phyloP scores from a whole-genome alignment of 768 basidiomycete genomes.

The Tricholoma furcatifolium region DNA sequence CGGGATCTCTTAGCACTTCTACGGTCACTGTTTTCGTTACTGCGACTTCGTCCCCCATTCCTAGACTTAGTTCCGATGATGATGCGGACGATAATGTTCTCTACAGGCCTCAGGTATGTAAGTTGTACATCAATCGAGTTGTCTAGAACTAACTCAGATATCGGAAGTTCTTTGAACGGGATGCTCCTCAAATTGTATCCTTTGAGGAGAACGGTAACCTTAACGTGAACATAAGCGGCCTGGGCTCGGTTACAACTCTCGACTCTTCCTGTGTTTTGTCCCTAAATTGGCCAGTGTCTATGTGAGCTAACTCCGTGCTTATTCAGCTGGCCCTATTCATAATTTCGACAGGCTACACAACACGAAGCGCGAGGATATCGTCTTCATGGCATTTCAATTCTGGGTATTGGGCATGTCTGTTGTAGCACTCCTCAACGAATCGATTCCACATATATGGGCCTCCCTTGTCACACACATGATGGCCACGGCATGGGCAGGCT shows the following conservation, averaged over 20 bases:
- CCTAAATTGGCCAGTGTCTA: slow-evolving; percentile 68
- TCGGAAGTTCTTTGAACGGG: slow-evolving; percentile 7
- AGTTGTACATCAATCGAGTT: not conserved
- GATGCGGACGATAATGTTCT: slow-evolving; percentile 15
- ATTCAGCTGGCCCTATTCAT: not conserved
- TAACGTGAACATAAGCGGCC: slow-evolving; percentile 31
- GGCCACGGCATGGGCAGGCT: slow-evolving; percentile 71
- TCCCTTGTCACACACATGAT: slow-evolving; percentile 71
- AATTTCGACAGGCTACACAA: slow-evolving; percentile 51
- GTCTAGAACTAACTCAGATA: not conserved
- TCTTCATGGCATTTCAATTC: slow-evolving; percentile 76
- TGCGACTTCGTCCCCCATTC: slow-evolving; percentile 11
- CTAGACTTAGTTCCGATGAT: not conserved
- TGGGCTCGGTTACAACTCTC: slow-evolving; percentile 37
- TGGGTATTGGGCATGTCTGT: slow-evolving; percentile 81
- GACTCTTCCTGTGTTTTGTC: slow-evolving; percentile 52
- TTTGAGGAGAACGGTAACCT: slow-evolving; percentile 19
- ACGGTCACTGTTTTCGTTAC: slow-evolving; percentile 27
- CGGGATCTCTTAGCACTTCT: not conserved
- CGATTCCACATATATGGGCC: slow-evolving; percentile 78
- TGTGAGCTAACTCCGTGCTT: slow-evolving; percentile 41
- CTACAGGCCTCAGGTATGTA: slow-evolving; percentile 12
- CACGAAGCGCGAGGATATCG: slow-evolving; percentile 75
- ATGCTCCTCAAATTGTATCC: slow-evolving; percentile 16
- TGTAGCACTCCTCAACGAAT: slow-evolving; percentile 72